Evolutionary conservation across 1,139 yeast species (phyloP), one percentile per base, ranked within the genome.

Genomic region (Protomyces macrosporus): DNA sequence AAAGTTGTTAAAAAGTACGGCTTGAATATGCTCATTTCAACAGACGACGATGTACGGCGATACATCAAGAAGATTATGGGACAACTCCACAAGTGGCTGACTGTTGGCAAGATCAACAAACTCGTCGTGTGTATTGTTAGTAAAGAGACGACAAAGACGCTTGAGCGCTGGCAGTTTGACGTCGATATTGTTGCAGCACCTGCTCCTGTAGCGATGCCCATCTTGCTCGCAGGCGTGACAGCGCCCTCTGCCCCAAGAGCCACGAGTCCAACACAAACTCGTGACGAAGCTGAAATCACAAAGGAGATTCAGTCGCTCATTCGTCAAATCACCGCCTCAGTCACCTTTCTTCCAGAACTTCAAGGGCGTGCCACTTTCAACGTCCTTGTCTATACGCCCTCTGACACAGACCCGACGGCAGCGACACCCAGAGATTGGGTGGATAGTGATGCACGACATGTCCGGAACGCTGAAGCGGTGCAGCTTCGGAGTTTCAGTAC

Each of bases 91-190:
- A 83, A 80, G 69, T 91, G 98, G 97, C 81, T 90, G 4, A 82
- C 83, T 60, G 84, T 86, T 0, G 88, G 88, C 32, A 83, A 84
- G 68, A 83, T 93, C 55, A 81, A 84, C 37, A 83, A 84, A 70
- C 76, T 91, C 55, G 86, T 88, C 1, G 80, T 91, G 60, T 90
- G 85, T 3, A 85, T 91, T 37, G 78, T 89, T 1, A 82, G 87
- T 48, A 85, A 84, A 69, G 84, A 84, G 52, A 79, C 85, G 0
- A 85, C 85, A 0, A 90, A 86, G 55, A 82, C 81, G 1, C 84
- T 86, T 1, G 98, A 91, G 73, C 77, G 90, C 64, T 91, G 98
- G 98, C 90, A 89, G 71, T 91, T 91, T 72, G 83, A 83, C 68
- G 77, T 88, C 4, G 83, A 84, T 51, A 77, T 82, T 1, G 71